A percentile compares a stretch with the other conserved stretches of the same genome.
phyloP scores from a whole-genome alignment of 176 grass and related monocot genomes.

The Olyra latifolia region DNA sequence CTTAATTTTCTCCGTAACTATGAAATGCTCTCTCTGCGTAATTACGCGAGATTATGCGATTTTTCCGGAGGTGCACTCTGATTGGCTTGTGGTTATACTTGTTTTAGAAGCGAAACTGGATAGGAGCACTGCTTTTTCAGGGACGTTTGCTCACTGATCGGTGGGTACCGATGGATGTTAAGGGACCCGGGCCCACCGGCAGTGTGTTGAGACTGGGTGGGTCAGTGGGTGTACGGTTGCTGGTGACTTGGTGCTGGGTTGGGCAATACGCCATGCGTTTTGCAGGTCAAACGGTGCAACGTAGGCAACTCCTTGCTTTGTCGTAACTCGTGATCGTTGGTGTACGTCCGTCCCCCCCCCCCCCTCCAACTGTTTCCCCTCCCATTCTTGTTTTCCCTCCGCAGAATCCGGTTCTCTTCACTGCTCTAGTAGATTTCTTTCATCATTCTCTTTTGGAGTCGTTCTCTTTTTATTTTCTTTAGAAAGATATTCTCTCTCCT shows the following conservation, averaged over 20 bases:
- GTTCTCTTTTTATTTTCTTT: too few species aligned
- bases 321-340: too few species aligned
- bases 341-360: too few species aligned
- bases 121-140: neutral
- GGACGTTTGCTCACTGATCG: neutral
- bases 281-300: slow-evolving; percentile 27
- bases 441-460: too few species aligned
- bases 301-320: neutral
- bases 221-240: neutral
- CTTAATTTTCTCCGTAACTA: neutral
- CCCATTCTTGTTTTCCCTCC: too few species aligned
- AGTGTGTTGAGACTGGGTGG: neutral
- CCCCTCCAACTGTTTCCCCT: too few species aligned
- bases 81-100: neutral
- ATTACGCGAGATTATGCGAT: slow-evolving; percentile 8
- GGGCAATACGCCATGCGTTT: neutral
- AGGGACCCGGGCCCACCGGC: neutral
- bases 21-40: neutral
- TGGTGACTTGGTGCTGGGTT: neutral
- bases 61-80: neutral
- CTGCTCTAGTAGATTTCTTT: too few species aligned
- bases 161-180: neutral
- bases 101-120: neutral
- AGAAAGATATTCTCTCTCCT: too few species aligned
- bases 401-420: too few species aligned